These are phyloP conservation scores for Cordyceps javanica DNA, from an alignment of 2,329 filamentous ascomycete species.

Conservation along the genomic window DNA sequence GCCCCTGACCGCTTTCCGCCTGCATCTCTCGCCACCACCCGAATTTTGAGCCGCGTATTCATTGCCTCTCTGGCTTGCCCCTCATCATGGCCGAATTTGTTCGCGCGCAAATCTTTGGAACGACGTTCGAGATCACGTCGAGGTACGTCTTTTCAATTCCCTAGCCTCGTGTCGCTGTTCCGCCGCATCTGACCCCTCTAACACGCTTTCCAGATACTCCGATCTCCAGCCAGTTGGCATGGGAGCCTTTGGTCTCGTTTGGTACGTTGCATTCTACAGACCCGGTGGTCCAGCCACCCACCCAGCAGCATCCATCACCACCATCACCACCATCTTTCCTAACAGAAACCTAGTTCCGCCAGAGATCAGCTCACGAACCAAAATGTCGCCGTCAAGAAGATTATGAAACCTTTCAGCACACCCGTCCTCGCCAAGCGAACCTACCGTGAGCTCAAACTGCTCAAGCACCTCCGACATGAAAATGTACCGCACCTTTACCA, in stretches of 20 bases:
- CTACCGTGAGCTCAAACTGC: slow-evolving; percentile 92
- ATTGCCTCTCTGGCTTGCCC: slow-evolving; percentile 13
- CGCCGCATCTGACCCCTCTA: background rate
- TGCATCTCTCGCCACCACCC: background rate
- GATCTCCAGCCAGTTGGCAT: slow-evolving; percentile 98
- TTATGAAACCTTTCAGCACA: slow-evolving; percentile 99
- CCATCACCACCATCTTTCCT: no score
- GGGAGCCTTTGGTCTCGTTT: slow-evolving; percentile 97
- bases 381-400: slow-evolving; percentile 98
- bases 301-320: background rate
- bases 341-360: slow-evolving; percentile 61
- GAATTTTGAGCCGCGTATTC: slow-evolving; percentile 10
- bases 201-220: slow-evolving; percentile 63
- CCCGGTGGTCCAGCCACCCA: background rate
- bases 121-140: slow-evolving; percentile 98
- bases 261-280: slow-evolving; percentile 50
- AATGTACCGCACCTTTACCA: slow-evolving; percentile 55
- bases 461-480: slow-evolving; percentile 95
- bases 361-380: slow-evolving; percentile 96
- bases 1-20: slow-evolving; percentile 3
- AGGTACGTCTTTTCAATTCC: slow-evolving; percentile 51
- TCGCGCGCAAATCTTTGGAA: slow-evolving; percentile 98
- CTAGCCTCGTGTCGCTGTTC: background rate
- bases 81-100: slow-evolving; percentile 96
- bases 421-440: slow-evolving; percentile 95